phyloP scores from a whole-genome alignment of 2,329 filamentous ascomycete genomes.

The Nannizzia gypsea region DNA sequence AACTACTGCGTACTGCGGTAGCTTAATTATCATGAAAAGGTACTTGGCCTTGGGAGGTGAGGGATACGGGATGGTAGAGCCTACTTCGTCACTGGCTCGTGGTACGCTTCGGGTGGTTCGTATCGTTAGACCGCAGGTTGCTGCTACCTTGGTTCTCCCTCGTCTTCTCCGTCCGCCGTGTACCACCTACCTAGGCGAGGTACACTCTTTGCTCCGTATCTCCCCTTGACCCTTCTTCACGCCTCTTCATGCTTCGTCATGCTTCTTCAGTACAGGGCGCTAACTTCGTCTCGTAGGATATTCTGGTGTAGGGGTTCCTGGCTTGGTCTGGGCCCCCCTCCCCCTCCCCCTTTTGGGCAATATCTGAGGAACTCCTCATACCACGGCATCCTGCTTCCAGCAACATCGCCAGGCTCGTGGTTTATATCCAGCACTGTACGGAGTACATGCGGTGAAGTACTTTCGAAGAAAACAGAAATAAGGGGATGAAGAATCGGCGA shows the following conservation, averaged over 20 bases:
- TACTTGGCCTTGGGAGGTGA: background rate
- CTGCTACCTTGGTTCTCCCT: too few species aligned
- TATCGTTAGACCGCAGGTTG: too few species aligned
- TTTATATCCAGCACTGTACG: too few species aligned
- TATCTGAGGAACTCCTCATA: background rate
- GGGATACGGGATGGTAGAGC: background rate
- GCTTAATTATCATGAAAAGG: background rate
- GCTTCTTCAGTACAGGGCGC: background rate
- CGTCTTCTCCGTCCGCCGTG: background rate
- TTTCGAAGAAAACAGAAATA: background rate
- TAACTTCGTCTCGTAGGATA: background rate
- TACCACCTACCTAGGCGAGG: background rate
- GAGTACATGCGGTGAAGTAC: background rate
- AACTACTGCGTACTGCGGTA: conserved; percentile 4
- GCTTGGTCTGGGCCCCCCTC: background rate
- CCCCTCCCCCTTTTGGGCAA: background rate
- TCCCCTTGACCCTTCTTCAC: background rate
- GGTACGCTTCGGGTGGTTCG: background rate
- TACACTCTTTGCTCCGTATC: background rate
- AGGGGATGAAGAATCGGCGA: background rate
- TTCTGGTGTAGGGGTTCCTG: background rate
- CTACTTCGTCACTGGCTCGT: background rate
- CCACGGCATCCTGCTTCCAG: background rate
- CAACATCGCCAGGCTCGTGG: background rate
- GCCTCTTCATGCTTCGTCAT: background rate